Base-by-base conservation (phyloP, 352 stramenopile genomes). In the Peronospora destructor region DNA sequence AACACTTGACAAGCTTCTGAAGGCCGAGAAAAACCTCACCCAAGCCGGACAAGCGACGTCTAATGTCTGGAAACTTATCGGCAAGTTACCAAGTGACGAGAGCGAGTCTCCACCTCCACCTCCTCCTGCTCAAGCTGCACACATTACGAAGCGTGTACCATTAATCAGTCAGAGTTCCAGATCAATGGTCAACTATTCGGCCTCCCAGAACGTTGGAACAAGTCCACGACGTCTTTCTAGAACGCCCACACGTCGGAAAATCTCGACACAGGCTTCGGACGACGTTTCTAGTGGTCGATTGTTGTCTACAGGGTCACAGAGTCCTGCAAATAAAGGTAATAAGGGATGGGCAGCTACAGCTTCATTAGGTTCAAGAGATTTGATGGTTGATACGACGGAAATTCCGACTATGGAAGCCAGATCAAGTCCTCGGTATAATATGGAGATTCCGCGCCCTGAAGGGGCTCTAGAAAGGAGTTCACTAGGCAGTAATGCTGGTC, bases 41-140 rank as follows among this genome's bases (percentile, higher is more conserved):
- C 73, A 93, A 43, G 82, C 82, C 17, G 80, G 77, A 5, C 77
- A 91, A 57, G 82, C 82, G 43, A 93, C 82, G 16, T 69, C 80
- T 6, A 76, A 90, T 49, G 82, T 84, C 14, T 93, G 79, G 79
- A 83, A 85, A 45, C 68, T 93, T 39, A 90, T 93, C 45, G 76
- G 74, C 16, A 70, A 71, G 30, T 19, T 55, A 13, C 58, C 59
- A 19, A 73, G 53, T 29, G 65, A 75, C 12, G 63, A 71, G 29
- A 41, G 45, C n/a, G 68, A 70, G 49, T 61, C 64, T 16, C 43
- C 46, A 6, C 46, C 53, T 0, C 40, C 57, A 3, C 29, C 57
- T 8, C 19, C 28, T 12, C 26, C 26, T 7, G 26, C 26, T 2
- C 4, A 2, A 30, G 26, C 26, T 30, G 26, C 2, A 30, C 28